Conservation (phyloP, 108 stramenopile genomes). For the Hondaea fermentalgiana region DNA sequence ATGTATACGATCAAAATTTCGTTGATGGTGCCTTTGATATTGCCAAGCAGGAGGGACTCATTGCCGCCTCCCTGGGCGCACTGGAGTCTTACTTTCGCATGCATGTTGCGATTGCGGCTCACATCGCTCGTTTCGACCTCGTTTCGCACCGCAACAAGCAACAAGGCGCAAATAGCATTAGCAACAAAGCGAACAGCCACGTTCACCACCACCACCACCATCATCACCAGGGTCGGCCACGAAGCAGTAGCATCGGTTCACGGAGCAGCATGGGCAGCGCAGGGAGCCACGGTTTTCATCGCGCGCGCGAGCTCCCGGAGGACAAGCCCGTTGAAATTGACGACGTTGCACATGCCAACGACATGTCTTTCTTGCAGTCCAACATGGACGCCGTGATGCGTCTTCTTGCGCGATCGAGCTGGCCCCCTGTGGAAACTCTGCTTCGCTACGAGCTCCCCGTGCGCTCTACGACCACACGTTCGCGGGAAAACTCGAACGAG, state of each 20-base stretch:
- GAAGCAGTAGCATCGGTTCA: not conserved
- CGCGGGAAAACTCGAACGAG: not conserved
- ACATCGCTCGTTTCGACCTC: not conserved
- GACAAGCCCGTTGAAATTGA: slow-evolving; percentile 2
- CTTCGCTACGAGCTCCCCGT: not conserved
- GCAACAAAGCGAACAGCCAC: too few species aligned
- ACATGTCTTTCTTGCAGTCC: not conserved
- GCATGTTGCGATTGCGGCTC: not conserved
- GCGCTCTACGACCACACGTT: not conserved
- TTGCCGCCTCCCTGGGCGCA: not conserved
- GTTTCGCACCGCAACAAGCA: too few species aligned
- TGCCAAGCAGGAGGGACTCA: not conserved
- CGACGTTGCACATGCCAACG: not conserved
- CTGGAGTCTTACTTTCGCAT: not conserved
- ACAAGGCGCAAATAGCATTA: too few species aligned
- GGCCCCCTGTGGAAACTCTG: slow-evolving; percentile 6
- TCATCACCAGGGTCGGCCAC: not conserved
- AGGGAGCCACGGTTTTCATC: not conserved
- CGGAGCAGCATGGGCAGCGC: not conserved
- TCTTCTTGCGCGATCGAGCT: not conserved
- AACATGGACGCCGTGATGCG: not conserved
- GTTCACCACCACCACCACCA: not conserved
- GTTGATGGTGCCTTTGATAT: not conserved
- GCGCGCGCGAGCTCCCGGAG: not conserved
- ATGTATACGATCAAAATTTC: not conserved